These are phyloP conservation scores for Solanum pinnatisectum DNA, from an alignment of 257 asterid genomes.

Conservation along the genomic window DNA sequence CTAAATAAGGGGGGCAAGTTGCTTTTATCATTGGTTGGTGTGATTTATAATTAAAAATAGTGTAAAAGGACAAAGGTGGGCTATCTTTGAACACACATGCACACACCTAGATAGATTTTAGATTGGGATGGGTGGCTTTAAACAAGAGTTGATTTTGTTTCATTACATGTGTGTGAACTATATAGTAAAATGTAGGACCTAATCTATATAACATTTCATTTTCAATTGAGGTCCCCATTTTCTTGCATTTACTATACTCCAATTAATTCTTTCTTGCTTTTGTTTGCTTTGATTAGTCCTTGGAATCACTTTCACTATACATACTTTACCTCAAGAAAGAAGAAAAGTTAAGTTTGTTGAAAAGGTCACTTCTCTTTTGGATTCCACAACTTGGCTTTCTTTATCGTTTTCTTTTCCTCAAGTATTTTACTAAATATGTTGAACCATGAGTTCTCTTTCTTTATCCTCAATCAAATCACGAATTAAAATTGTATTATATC, in stretches of 20 bases:
- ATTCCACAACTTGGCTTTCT: neutral
- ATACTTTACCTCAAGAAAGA: neutral
- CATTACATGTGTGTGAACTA: neutral
- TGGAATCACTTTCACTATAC: neutral
- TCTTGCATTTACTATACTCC: neutral
- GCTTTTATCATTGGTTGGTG: neutral
- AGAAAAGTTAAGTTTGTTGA: constrained; percentile 7
- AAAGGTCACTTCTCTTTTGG: constrained; percentile 4
- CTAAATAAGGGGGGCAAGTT: neutral
- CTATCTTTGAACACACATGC: neutral
- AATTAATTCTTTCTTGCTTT: neutral
- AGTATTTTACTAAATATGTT: neutral
- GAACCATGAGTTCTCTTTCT: neutral
- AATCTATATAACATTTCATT: neutral
- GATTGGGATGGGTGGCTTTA: constrained; percentile 2
- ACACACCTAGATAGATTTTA: neutral
- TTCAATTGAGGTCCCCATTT: neutral
- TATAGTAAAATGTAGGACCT: neutral
- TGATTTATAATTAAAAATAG: neutral
- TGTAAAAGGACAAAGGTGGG: neutral
- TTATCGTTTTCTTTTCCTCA: neutral
- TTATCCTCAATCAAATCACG: neutral
- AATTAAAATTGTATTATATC: neutral
- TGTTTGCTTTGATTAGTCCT: neutral
- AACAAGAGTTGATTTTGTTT: neutral